These are phyloP conservation scores for Nakaseomyces sp. DNA, from an alignment of 1,139 yeast species.

Conservation along the genomic window DNA sequence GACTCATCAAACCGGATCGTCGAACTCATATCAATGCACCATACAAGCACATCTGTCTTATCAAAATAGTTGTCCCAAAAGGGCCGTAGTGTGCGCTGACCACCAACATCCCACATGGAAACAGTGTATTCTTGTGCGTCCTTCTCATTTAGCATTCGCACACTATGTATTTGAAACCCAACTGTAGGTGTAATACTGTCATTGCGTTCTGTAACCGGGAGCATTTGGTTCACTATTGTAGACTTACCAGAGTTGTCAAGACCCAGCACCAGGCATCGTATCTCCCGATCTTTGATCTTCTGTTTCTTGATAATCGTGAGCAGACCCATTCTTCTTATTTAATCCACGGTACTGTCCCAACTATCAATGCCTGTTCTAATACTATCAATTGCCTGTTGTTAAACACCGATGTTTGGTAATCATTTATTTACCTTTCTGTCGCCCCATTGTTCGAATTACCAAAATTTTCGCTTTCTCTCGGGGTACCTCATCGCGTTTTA, in stretches of 20 bases:
- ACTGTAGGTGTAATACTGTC: conserved; percentile 47
- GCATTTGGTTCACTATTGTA: conserved; percentile 53
- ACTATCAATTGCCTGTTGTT: too few species aligned
- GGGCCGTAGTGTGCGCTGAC: conserved; percentile 66
- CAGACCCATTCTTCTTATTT: conserved; percentile 59
- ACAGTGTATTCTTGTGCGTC: conserved; percentile 22
- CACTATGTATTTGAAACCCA: conserved; percentile 52
- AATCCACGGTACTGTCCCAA: too few species aligned
- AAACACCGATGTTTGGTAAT: too few species aligned
- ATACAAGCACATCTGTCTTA: conserved; percentile 70
- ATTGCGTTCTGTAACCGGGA: conserved; percentile 34
- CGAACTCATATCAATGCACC: conserved; percentile 80
- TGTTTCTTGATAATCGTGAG: conserved; percentile 75
- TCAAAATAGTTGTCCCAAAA: conserved; percentile 93
- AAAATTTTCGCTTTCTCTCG: too few species aligned
- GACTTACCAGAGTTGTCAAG: conserved; percentile 89
- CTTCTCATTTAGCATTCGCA: conserved; percentile 31
- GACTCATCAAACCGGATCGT: conserved; percentile 58
- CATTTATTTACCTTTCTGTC: too few species aligned
- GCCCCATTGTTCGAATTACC: too few species aligned
- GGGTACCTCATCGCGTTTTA: background rate
- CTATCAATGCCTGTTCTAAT: too few species aligned
- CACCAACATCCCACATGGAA: conserved; percentile 82
- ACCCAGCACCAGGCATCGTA: conserved; percentile 68
- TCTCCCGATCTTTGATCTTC: conserved; percentile 67